Percentiles rank a stretch among this genome's conserved stretches.
Evolutionary conservation across 1,284 basidiomycete genomes (phyloP).

Genomic region (Pseudozyma tsukubaensis): DNA sequence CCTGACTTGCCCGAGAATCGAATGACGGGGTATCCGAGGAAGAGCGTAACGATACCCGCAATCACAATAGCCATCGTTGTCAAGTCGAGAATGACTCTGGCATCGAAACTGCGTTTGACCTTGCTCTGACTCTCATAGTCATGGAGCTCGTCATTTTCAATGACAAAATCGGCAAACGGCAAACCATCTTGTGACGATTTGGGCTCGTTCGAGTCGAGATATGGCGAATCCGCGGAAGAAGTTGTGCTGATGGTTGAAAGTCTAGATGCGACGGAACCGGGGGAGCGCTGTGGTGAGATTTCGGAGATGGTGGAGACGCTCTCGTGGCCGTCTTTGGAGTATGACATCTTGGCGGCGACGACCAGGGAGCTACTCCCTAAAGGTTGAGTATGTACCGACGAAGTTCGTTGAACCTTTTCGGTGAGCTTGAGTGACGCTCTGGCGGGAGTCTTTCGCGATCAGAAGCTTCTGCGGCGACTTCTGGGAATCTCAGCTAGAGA

Average conservation of each 20-base stretch:
- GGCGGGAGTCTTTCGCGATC: no score
- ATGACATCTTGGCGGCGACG: slow-evolving; percentile 17
- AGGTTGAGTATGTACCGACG: no score
- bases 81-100: slow-evolving; percentile 34
- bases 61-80: slow-evolving; percentile 70
- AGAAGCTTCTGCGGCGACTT: no score
- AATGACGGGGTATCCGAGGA: slow-evolving; percentile 83
- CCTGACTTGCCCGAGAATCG: slow-evolving; percentile 13
- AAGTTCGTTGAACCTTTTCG: no score
- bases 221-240: slow-evolving; percentile 33
- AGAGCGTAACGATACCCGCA: slow-evolving; percentile 74
- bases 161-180: slow-evolving; percentile 50
- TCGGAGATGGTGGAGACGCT: slow-evolving; percentile 4
- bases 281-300: not conserved
- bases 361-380: not conserved
- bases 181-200: slow-evolving; percentile 21
- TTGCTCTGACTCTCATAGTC: slow-evolving; percentile 40
- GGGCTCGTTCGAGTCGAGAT: slow-evolving; percentile 23
- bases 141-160: slow-evolving; percentile 50
- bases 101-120: slow-evolving; percentile 28
- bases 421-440: no score
- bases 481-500: no score
- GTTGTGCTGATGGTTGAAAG: not conserved
- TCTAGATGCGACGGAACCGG: not conserved
- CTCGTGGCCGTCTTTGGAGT: slow-evolving; percentile 14